Evolutionary conservation across 2,329 filamentous ascomycete genomes (phyloP), one percentile per base, ranked within the genome.

Genomic region (Diaporthe sp.): DNA sequence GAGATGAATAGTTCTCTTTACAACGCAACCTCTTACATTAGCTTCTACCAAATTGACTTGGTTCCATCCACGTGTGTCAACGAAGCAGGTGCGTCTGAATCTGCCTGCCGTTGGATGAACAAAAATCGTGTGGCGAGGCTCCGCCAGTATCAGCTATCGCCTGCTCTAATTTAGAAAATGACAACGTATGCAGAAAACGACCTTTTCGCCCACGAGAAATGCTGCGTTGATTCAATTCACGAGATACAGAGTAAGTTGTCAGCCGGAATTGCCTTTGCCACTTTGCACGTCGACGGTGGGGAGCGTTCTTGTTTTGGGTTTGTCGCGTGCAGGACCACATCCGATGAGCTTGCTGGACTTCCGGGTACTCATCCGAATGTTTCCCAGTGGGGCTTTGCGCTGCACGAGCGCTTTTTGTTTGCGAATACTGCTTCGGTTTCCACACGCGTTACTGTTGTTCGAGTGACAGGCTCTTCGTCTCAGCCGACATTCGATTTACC

Each of bases 281-380:
- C 8, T 22, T 7, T 19, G n/a, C n/a, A 39, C n/a, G 13, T 39
- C 27, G 35, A 4, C 13, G n/a, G 12, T 22, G 30, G 17, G 27
- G 12, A n/a, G 59, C 59, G 22, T 30, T 4, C 17, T 42, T 27
- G 37, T 32, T 42, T 35, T n/a, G n/a, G 39, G 13, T 6, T 3
- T 32, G 12, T 22, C 19, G 39, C 5, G 4, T 53, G 44, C 44
- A 53, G 63, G 47, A 25, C 63, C 47, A 53, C 30, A 68, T 53
- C 63, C 63, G 63, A 68, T 22, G 32, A 68, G 15, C n/a, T 22
- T 4, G 32, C 30, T 15, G 32, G 51, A 17, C 63, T 68, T 68
- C 63, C 63, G 63, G 63, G 63, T 68, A 13, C 63, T 68, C 32
- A 68, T 68, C 63, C 63, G 63, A 53, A 9, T 39, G 32, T 27